phyloP scores from a whole-genome alignment of 805 yeast species.

The Saturnispora quitensis region DNA sequence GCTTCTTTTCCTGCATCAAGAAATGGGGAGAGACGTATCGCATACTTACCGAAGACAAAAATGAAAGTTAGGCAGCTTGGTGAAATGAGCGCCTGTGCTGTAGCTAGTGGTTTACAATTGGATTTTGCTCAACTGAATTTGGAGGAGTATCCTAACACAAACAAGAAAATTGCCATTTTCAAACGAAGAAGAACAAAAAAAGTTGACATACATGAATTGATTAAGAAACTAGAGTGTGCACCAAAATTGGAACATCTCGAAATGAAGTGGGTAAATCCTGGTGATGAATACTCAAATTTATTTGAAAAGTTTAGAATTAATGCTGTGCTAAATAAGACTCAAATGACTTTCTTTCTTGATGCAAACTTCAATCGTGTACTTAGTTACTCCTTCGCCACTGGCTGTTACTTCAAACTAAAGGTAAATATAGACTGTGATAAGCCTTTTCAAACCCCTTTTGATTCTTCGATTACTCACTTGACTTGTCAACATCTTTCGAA shows the following conservation, averaged over 20 bases:
- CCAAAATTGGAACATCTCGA: background rate
- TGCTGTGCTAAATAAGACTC: background rate
- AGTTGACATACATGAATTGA: background rate
- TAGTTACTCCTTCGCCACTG: background rate
- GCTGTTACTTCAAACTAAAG: background rate
- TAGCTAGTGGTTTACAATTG: background rate
- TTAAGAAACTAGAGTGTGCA: background rate
- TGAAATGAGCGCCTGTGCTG: background rate
- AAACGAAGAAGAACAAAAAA: background rate
- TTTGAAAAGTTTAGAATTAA: background rate
- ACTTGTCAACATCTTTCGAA: background rate
- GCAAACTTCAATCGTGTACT: background rate
- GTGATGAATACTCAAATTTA: background rate
- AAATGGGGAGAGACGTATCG: background rate
- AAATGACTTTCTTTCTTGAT: background rate
- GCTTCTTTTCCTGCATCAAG: background rate
- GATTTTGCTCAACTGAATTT: background rate
- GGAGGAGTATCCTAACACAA: background rate
- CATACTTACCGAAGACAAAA: background rate
- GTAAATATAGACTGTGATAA: background rate
- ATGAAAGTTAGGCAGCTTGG: background rate
- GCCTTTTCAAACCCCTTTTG: background rate
- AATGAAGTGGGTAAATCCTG: background rate
- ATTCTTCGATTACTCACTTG: background rate
- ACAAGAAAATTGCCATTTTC: background rate